These are phyloP conservation scores for Metschnikowia similis DNA, from an alignment of 805 yeast species.

Conservation along the genomic window DNA sequence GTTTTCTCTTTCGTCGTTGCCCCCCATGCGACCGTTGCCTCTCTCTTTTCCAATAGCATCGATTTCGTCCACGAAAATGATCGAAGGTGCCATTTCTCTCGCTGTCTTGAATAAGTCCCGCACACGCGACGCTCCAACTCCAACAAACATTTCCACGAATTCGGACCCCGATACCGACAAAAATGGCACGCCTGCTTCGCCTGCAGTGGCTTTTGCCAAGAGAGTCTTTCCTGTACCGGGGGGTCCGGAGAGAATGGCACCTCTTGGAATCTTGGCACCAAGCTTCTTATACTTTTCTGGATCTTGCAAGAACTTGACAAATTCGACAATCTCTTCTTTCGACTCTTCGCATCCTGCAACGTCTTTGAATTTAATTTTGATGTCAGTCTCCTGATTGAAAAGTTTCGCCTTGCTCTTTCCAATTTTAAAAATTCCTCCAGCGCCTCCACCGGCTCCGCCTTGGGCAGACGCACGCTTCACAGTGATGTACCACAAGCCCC, in stretches of 20 bases:
- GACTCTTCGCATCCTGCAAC: constrained; percentile 98
- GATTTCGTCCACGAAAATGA: constrained; percentile 96
- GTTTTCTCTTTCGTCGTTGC: constrained; percentile 95
- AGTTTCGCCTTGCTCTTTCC: constrained; percentile 89
- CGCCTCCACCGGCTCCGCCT: constrained; percentile 55
- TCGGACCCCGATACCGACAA: constrained; percentile 95
- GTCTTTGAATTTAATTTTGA: constrained; percentile 83
- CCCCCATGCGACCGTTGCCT: constrained; percentile 74
- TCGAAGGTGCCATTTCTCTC: constrained; percentile 89
- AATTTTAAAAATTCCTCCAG: constrained; percentile 76
- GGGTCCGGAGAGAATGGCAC: constrained; percentile 95
- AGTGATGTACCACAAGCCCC: constrained; percentile 69
- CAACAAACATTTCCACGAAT: constrained; percentile 98
- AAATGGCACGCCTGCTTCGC: constrained; percentile 98
- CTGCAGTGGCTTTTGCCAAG: constrained; percentile 97
- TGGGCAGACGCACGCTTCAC: constrained; percentile 46
- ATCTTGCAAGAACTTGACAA: constrained; percentile 86
- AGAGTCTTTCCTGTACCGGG: constrained; percentile 99
- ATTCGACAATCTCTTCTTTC: constrained; percentile 96
- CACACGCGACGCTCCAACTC: constrained; percentile 98
- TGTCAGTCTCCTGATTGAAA: constrained; percentile 88
- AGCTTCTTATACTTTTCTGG: constrained; percentile 86
- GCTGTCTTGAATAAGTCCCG: constrained; percentile 93
- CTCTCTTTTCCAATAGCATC: constrained; percentile 98
- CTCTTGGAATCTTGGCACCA: constrained; percentile 98